Percentiles rank a stretch among this genome's conserved stretches.
phyloP scores from a whole-genome alignment of 805 yeast species.

The Pichia phayaonensis region DNA sequence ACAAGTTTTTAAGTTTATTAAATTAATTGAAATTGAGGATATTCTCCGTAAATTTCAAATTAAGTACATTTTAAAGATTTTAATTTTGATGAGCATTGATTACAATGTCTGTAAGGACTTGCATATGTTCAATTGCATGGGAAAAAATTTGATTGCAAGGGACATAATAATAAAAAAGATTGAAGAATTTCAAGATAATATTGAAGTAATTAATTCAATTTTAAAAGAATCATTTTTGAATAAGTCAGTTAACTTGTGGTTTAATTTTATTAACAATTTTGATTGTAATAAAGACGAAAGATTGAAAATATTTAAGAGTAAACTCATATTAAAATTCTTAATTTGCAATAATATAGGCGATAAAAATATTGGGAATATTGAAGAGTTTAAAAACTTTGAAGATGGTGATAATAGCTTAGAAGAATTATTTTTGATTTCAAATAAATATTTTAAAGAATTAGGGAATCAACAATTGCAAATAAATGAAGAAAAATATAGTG shows the following conservation, averaged over 20 bases:
- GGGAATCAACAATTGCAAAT: not conserved
- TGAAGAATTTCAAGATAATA: not conserved
- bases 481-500: not conserved
- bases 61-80: not conserved
- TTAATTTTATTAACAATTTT: constrained; percentile 10
- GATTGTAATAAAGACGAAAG: not conserved
- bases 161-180: constrained; percentile 1
- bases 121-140: not conserved
- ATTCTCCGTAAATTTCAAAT: not conserved
- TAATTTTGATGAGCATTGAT: constrained; percentile 6
- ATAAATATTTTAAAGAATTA: not conserved
- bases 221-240: not conserved
- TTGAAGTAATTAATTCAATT: not conserved
- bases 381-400: not conserved
- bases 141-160: not conserved
- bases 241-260: constrained; percentile 5
- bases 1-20: constrained; percentile 3
- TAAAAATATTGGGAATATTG: not conserved
- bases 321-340: constrained; percentile 14
- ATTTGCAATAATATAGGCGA: constrained; percentile 11
- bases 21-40: not conserved
- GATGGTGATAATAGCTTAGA: not conserved
- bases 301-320: constrained; percentile 7
- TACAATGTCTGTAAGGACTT: constrained; percentile 5
- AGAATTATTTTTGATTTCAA: not conserved